phyloP scores from a whole-genome alignment of 2,329 filamentous ascomycete genomes.

The Allantophomopsis lycopodina region DNA sequence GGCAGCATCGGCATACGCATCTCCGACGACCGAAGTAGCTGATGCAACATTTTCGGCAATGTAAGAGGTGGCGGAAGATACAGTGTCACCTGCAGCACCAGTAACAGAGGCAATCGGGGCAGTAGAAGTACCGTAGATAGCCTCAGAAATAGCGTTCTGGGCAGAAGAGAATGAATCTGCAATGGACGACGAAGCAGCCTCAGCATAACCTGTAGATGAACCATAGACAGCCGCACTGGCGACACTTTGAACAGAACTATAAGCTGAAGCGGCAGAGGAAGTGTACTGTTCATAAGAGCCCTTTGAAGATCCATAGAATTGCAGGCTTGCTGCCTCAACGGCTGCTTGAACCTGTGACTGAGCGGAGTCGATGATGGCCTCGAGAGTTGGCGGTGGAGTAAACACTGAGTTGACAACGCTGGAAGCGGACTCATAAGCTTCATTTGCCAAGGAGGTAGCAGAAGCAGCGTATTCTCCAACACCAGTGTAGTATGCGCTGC shows the following conservation, averaged over 20 bases:
- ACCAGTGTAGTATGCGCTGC: slow-evolving; percentile 58
- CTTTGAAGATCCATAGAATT: slow-evolving; percentile 41
- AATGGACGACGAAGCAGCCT: slow-evolving; percentile 37
- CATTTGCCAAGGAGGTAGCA: slow-evolving; percentile 35
- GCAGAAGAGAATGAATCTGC: slow-evolving; percentile 38
- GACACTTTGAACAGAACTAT: slow-evolving; percentile 31
- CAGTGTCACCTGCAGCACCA: slow-evolving; percentile 7
- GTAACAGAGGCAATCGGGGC: slow-evolving; percentile 28
- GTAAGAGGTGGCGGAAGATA: slow-evolving; percentile 8
- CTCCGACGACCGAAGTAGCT: slow-evolving; percentile 6
- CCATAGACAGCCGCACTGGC: slow-evolving; percentile 41
- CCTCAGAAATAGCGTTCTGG: slow-evolving; percentile 36
- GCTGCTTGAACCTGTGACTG: slow-evolving; percentile 40
- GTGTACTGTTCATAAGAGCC: slow-evolving; percentile 37
- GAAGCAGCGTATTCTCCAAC: slow-evolving; percentile 26
- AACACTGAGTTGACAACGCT: slow-evolving; percentile 32
- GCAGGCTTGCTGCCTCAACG: slow-evolving; percentile 42
- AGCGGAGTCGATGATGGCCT: slow-evolving; percentile 41
- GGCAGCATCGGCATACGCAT: slow-evolving; percentile 5
- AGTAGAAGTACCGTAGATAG: slow-evolving; percentile 41
- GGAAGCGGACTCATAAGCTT: slow-evolving; percentile 26
- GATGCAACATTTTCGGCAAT: slow-evolving; percentile 9
- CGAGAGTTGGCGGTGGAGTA: slow-evolving; percentile 41
- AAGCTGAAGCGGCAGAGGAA: slow-evolving; percentile 35
- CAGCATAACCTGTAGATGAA: slow-evolving; percentile 32